These are phyloP conservation scores for Penicillium hesseltinei DNA, from an alignment of 2,329 filamentous ascomycete species.

Conservation along the genomic window DNA sequence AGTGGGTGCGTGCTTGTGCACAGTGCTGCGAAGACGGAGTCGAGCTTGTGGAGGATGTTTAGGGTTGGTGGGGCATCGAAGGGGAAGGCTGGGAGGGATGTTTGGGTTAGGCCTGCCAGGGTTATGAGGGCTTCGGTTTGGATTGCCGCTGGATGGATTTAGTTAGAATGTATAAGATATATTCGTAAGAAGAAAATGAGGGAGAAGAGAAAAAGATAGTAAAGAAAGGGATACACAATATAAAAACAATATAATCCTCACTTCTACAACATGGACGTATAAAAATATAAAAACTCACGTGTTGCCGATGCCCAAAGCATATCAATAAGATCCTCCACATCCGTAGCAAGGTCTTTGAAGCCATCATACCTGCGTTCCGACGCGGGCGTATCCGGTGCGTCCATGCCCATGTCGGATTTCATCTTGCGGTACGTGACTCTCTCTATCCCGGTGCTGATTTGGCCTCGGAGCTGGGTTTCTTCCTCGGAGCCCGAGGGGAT, in stretches of 20 bases:
- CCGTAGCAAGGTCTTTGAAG: conserved; percentile 69
- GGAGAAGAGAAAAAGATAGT: not conserved
- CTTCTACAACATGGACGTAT: not conserved
- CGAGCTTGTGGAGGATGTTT: conserved; percentile 70
- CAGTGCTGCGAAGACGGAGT: conserved; percentile 77
- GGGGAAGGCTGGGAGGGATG: conserved; percentile 70
- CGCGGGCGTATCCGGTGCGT: conserved; percentile 27
- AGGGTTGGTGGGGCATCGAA: conserved; percentile 69
- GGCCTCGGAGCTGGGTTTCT: conserved; percentile 44
- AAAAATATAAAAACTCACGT: conserved; percentile 55
- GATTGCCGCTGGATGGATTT: conserved; percentile 58
- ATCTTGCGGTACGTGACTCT: conserved; percentile 21
- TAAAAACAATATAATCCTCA: not conserved
- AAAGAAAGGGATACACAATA: not conserved
- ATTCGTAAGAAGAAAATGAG: not conserved
- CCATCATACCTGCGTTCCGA: conserved; percentile 54
- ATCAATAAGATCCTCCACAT: conserved; percentile 73
- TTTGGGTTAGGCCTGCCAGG: conserved; percentile 69
- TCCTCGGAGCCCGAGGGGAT: conserved; percentile 57
- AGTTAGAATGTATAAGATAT: not conserved
- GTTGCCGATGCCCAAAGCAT: conserved; percentile 85
- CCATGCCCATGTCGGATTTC: conserved; percentile 42
- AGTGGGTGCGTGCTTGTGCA: conserved; percentile 65
- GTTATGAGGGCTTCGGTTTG: conserved; percentile 83
- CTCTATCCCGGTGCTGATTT: conserved; percentile 18